These are phyloP conservation scores for Suhomyces maxii DNA, from an alignment of 1,139 yeast genomes.

Conservation along the genomic window DNA sequence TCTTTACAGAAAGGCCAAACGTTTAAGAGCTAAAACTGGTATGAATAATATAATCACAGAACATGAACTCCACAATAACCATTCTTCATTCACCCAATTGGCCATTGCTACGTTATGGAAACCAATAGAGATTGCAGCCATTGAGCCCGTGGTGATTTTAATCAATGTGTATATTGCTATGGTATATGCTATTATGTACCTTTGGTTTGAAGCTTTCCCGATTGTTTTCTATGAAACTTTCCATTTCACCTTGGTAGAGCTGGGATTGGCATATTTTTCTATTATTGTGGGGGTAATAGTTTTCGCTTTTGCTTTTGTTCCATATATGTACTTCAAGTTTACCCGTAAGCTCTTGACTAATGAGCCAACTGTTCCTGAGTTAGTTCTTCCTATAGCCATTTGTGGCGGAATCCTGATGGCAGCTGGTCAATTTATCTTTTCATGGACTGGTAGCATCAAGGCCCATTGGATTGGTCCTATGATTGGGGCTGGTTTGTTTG, in stretches of 20 bases:
- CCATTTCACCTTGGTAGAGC: conserved; percentile 48
- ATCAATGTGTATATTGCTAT: conserved; percentile 52
- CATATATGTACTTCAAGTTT: conserved; percentile 16
- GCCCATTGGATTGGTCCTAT: conserved; percentile 46
- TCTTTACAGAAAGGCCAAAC: conserved; percentile 32
- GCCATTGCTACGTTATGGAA: conserved; percentile 47
- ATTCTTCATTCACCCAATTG: conserved; percentile 20
- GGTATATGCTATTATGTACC: conserved; percentile 52
- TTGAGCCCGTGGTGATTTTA: conserved; percentile 47
- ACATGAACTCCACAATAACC: conserved; percentile 26
- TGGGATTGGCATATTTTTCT: conserved; percentile 47
- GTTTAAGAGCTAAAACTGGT: conserved; percentile 33
- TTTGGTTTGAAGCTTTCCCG: conserved; percentile 65
- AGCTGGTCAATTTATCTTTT: conserved; percentile 46
- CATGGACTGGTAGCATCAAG: conserved; percentile 45
- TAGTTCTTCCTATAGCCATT: conserved; percentile 43
- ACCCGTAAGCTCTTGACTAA: conserved; percentile 24
- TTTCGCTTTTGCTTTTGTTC: conserved; percentile 24
- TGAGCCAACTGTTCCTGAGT: conserved; percentile 34
- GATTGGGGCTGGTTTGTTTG: conserved; percentile 40
- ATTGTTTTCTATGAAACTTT: conserved; percentile 46
- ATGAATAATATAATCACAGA: conserved; percentile 28
- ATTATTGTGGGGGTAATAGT: conserved; percentile 43
- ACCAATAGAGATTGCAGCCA: conserved; percentile 43
- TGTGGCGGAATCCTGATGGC: conserved; percentile 44